These are phyloP conservation scores for Lasiodiplodia citricola DNA, from an alignment of 2,329 filamentous ascomycete species.

Conservation along the genomic window DNA sequence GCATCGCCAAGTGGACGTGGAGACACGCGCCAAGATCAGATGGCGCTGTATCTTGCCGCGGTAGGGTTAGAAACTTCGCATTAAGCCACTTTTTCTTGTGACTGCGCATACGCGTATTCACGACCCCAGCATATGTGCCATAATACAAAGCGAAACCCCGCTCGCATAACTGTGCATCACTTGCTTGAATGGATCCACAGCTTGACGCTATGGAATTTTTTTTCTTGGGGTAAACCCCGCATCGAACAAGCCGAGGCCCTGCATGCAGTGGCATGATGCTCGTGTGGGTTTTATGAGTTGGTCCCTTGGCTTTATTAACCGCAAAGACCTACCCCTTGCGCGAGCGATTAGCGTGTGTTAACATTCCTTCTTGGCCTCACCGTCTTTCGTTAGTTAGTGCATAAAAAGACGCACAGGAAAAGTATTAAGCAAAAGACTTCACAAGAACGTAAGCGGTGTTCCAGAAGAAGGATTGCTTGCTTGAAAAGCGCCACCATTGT, in stretches of 20 bases:
- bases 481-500: too few relatives aligned
- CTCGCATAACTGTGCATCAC: neutral
- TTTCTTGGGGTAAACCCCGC: neutral
- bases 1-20: neutral
- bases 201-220: neutral
- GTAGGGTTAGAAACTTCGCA: neutral
- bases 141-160: neutral
- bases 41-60: neutral
- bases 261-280: neutral
- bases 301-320: neutral
- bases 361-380: too few relatives aligned
- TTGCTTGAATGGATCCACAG: neutral
- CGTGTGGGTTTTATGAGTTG: neutral
- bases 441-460: neutral
- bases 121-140: neutral
- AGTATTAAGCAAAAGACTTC: neutral
- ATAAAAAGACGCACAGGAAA: too few relatives aligned
- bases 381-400: too few relatives aligned
- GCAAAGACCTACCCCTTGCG: too few relatives aligned
- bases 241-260: neutral
- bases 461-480: neutral
- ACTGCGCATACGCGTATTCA: neutral
- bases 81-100: neutral
- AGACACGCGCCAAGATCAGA: neutral
- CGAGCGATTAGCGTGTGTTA: too few relatives aligned